Evolutionary conservation across 176 grass and related monocot species (phyloP).

Genomic region (Bothriochloa decipiens): DNA sequence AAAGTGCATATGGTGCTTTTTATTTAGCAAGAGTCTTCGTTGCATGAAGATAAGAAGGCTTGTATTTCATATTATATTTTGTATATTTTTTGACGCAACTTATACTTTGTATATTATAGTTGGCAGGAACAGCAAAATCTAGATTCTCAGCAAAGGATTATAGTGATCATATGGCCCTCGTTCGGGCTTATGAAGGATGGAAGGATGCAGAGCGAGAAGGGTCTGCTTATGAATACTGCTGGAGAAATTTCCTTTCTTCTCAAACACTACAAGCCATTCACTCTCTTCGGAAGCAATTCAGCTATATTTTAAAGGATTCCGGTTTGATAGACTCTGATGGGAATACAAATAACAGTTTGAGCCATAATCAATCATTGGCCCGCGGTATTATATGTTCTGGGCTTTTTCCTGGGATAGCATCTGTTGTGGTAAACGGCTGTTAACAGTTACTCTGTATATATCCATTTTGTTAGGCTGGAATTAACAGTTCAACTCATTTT

Average conservation of each 20-base stretch:
- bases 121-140: slow-evolving; percentile 97
- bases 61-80: slow-evolving; percentile 34
- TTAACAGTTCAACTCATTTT: slow-evolving; percentile 7
- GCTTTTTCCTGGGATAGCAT: slow-evolving; percentile 90
- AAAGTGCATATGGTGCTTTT: slow-evolving; percentile 1
- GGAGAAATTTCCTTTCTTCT: slow-evolving; percentile 92
- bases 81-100: too few relatives aligned
- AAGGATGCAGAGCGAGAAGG: slow-evolving; percentile 98
- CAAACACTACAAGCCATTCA: slow-evolving; percentile 97
- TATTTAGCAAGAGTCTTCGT: not conserved
- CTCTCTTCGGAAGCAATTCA: slow-evolving; percentile 94
- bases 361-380: slow-evolving; percentile 94
- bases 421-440: slow-evolving; percentile 75
- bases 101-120: too few relatives aligned
- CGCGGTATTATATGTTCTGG: slow-evolving; percentile 90
- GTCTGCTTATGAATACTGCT: slow-evolving; percentile 94
- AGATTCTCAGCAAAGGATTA: slow-evolving; percentile 97
- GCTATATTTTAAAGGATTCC: slow-evolving; percentile 86
- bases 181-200: slow-evolving; percentile 97
- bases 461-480: slow-evolving; percentile 14
- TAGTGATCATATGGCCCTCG: slow-evolving; percentile 98
- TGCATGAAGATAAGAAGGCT: slow-evolving; percentile 19
- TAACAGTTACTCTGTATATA: not conserved
- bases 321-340: slow-evolving; percentile 73
- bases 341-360: slow-evolving; percentile 76